Evolutionary conservation across 768 basidiomycete species (phyloP).

Genomic region (Porpolomopsis calyptriformis): DNA sequence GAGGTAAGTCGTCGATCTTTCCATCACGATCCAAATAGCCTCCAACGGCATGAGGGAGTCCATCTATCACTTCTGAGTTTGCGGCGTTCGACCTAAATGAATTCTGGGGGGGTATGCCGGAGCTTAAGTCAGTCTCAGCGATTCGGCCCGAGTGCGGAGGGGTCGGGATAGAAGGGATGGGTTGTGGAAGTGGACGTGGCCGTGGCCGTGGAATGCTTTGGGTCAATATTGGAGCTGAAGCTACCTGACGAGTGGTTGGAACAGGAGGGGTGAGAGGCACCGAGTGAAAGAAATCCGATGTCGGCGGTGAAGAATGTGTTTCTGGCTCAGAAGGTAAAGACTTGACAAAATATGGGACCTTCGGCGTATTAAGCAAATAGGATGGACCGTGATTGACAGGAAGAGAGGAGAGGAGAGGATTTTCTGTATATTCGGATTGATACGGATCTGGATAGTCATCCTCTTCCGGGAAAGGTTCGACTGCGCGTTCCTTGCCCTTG

Average conservation of each 20-base stretch:
- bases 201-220: background rate
- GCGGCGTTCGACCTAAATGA: too few relatives aligned
- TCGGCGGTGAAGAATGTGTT: background rate
- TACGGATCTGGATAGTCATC: background rate
- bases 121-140: too few relatives aligned
- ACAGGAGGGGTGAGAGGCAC: background rate
- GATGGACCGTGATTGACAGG: background rate
- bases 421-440: background rate
- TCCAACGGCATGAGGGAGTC: background rate
- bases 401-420: background rate
- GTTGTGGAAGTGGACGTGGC: too few relatives aligned
- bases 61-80: too few relatives aligned
- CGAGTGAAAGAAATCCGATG: background rate
- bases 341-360: background rate
- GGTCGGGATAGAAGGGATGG: too few relatives aligned
- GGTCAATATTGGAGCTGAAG: background rate
- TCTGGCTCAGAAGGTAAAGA: background rate
- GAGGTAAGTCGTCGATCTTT: background rate
- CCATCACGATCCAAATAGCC: background rate
- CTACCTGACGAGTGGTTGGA: background rate
- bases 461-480: background rate
- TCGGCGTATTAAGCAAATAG: background rate
- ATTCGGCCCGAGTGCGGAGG: too few relatives aligned
- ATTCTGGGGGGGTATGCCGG: too few relatives aligned
- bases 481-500: background rate